Conservation (phyloP, 73 alveolate species). For the Tetrahymena borealis region DNA sequence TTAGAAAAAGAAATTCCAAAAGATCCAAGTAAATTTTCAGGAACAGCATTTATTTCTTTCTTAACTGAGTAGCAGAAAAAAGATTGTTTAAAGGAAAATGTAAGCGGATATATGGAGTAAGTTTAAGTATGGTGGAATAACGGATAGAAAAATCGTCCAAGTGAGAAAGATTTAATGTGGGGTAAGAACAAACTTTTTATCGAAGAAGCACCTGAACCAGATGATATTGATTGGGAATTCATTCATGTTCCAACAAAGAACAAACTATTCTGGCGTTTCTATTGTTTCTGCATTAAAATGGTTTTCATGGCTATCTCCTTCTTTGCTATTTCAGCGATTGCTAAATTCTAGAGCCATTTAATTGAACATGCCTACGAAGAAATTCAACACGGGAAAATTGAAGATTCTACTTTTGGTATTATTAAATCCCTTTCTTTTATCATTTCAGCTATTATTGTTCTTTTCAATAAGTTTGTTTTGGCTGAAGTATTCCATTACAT, state of each 20-base stretch:
- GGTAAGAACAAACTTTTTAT: slow-evolving; percentile 13
- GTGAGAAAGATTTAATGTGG: slow-evolving; percentile 24
- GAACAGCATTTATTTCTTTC: slow-evolving; percentile 34
- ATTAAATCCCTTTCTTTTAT: slow-evolving; percentile 9
- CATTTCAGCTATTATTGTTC: slow-evolving; percentile 16
- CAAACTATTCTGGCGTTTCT: slow-evolving; percentile 15
- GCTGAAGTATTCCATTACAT: slow-evolving; percentile 33
- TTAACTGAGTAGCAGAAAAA: slow-evolving; percentile 23
- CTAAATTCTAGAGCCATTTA: background rate
- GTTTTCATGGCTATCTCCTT: slow-evolving; percentile 13
- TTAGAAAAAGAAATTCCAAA: slow-evolving; percentile 6
- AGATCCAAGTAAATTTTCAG: slow-evolving; percentile 27
- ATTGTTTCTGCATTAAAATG: slow-evolving; percentile 3
- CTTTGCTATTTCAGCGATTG: slow-evolving; percentile 3
- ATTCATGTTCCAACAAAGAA: slow-evolving; percentile 28
- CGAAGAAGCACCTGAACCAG: slow-evolving; percentile 43
- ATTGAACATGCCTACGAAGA: slow-evolving; percentile 41
- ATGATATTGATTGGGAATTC: slow-evolving; percentile 49
- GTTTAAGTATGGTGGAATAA: slow-evolving; percentile 8
- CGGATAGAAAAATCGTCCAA: background rate
- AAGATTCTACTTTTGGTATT: background rate
- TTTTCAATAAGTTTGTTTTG: slow-evolving; percentile 33
- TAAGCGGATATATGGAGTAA: slow-evolving; percentile 17
- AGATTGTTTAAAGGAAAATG: slow-evolving; percentile 6
- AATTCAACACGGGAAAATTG: slow-evolving; percentile 26